Conservation (phyloP, 2,329 filamentous ascomycete genomes). For the Cordyceps fumosorosea region DNA sequence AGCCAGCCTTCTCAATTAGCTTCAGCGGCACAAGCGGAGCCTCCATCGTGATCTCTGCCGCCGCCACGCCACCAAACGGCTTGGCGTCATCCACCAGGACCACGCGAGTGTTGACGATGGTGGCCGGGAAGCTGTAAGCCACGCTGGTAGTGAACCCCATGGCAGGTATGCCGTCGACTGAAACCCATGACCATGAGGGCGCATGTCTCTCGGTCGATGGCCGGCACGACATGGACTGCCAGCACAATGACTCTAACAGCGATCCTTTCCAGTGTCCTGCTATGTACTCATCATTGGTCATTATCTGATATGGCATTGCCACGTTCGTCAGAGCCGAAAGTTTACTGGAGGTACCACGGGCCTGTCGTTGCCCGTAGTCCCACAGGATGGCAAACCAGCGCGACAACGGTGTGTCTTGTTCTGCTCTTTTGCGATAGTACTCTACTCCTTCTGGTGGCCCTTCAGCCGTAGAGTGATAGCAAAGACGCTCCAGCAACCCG, state of each 20-base stretch:
- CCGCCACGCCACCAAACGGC: background rate
- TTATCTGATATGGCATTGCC: background rate
- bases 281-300: slow-evolving; percentile 1
- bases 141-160: background rate
- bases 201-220: background rate
- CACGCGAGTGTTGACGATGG: background rate
- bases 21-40: background rate
- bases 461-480: background rate
- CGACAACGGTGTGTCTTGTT: background rate
- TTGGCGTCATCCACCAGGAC: background rate
- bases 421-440: background rate
- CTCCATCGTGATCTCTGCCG: background rate
- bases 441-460: background rate
- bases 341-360: background rate
- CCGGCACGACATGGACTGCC: background rate
- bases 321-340: background rate
- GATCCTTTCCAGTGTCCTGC: background rate
- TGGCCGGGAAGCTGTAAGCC: background rate
- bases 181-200: slow-evolving; percentile 5
- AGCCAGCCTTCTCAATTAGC: background rate
- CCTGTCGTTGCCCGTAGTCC: background rate
- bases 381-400: background rate
- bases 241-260: background rate
- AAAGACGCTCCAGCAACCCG: background rate
- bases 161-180: background rate